Base-by-base conservation (phyloP, 306 rosid species). In the Inga oerstediana region DNA sequence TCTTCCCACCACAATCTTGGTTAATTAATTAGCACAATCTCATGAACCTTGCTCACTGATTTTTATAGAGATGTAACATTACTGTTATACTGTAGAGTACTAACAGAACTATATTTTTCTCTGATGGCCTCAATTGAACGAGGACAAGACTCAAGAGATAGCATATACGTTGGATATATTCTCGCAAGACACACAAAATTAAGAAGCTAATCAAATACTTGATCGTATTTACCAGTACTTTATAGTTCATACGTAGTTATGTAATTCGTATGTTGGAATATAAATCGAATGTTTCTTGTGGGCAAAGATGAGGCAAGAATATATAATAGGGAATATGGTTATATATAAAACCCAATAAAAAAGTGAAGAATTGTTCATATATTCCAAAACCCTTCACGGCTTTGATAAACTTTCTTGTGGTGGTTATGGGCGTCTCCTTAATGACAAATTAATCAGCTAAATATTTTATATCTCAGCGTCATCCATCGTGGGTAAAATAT, bases 331-430 rank as follows among this genome's bases (percentile, higher is more conserved):
- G 79, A 79, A 79, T 17, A 78, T 74, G 7, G 14, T 56, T 61
- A n/a, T 59, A 74, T 37, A 75, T 17, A 2, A 82, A 75, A 86
- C 76, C 80, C 79, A 64, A 22, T 65, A 49, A 80, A 76, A 80
- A 86, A 80, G 83, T 68, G 24, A 87, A 24, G 83, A 77, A 87
- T 80, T 78, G 68, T 84, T 9, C 30, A 56, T 79, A 73, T 84
- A 73, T 84, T 67, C 82, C 76, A 81, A 87, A 66, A 80, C 85
- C 78, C 70, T 51, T 27, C 44, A 7, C 12, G 13, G 54, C 79
- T 30, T 68, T 9, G 51, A 79, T 68, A 49, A 72, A 79, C 22
- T 79, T 80, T 46, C 12, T 80, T 51, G 73, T 54, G 49, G 81
- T 7, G 49, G 81, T 7, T 20, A 70, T 41, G 77, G 86, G 56